Evolutionary conservation across 257 asterid genomes (phyloP), one percentile per base, ranked within the genome.

Genomic region (Petrea volubilis): DNA sequence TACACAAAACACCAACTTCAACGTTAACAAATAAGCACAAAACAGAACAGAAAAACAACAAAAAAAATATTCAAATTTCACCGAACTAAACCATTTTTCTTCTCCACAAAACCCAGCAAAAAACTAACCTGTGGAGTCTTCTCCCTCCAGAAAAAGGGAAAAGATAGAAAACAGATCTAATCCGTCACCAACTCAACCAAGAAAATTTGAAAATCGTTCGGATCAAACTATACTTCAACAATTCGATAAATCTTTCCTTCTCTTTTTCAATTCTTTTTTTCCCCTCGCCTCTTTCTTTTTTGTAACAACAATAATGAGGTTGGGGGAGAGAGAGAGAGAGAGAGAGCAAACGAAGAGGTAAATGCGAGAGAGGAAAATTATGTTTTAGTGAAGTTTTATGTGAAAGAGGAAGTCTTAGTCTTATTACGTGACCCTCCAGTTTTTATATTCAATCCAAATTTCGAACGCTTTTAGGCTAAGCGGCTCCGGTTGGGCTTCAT

Each of bases 141-240:
- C 87, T 47, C 79, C 83, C 77, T 70, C 33, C 34, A 64, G 71
- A 38, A 55, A 77, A 71, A 68, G 60, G 68, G 71, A 74, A 75
- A 72, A 67, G 51, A 57, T 3, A 43, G 76, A 71, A 29, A 74
- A 75, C 91, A 90, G 97, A 90, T 90, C 97, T 90, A 83, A 77
- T 73, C 80, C 41, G 67, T 44, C n/a, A 69, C 68, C 25, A 79
- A 79, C 66, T 57, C 61, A 38, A 61, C 55, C 59, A 56, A 28
- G 5, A 46, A 31, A 31, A 4, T 47, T 2, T 14, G 20, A 56
- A 64, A 82, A 71, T 67, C 60, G 49, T 43, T 71, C 49, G 34
- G 76, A 82, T 65, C 78, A 74, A 79, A 80, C 58, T 53, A 25
- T 0, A 64, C 46, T 78, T 60, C 70, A 46, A 51, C 55, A 41